Percentiles rank a stretch among this genome's conserved stretches.
phyloP scores from a whole-genome alignment of 2,329 filamentous ascomycete species.

The Exophiala xenobiotica region DNA sequence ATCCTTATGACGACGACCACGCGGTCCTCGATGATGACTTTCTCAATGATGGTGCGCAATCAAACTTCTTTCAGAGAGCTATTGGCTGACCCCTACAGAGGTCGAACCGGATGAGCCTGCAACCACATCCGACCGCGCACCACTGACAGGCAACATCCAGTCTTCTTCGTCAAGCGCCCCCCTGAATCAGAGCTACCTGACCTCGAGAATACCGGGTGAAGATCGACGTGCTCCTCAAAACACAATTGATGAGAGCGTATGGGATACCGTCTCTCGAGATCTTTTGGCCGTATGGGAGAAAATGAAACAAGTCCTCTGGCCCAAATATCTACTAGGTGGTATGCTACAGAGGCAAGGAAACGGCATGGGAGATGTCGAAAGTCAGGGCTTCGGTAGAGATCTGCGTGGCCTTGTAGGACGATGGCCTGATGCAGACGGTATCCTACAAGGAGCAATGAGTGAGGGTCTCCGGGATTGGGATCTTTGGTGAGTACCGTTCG shows the following conservation, averaged over 20 bases:
- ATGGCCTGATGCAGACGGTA: slow-evolving; percentile 67
- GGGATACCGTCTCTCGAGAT: slow-evolving; percentile 93
- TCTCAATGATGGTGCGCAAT: slow-evolving; percentile 40
- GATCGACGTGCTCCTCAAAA: slow-evolving; percentile 85
- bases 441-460: slow-evolving; percentile 72
- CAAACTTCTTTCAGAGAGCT: slow-evolving; percentile 52
- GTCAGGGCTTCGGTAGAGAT: slow-evolving; percentile 46
- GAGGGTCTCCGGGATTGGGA: slow-evolving; percentile 95
- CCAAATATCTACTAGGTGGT: slow-evolving; percentile 81
- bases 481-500: slow-evolving; percentile 62
- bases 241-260: slow-evolving; percentile 95
- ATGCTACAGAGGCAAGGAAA: slow-evolving; percentile 59
- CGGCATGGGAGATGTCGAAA: slow-evolving; percentile 59
- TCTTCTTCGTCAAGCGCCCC: slow-evolving; percentile 53
- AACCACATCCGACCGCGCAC: slow-evolving; percentile 68
- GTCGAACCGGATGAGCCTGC: slow-evolving; percentile 92
- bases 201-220: slow-evolving; percentile 85
- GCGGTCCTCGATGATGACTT: slow-evolving; percentile 38
- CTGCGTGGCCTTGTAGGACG: slow-evolving; percentile 58
- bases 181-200: slow-evolving; percentile 78
- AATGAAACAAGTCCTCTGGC: slow-evolving; percentile 95
- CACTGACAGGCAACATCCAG: slow-evolving; percentile 81
- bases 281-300: slow-evolving; percentile 94
- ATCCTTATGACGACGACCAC: slow-evolving; percentile 29
- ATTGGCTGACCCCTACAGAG: slow-evolving; percentile 71